These are phyloP conservation scores for Eurotiales sp. DNA, from an alignment of 2,329 filamentous ascomycete species.

Conservation along the genomic window DNA sequence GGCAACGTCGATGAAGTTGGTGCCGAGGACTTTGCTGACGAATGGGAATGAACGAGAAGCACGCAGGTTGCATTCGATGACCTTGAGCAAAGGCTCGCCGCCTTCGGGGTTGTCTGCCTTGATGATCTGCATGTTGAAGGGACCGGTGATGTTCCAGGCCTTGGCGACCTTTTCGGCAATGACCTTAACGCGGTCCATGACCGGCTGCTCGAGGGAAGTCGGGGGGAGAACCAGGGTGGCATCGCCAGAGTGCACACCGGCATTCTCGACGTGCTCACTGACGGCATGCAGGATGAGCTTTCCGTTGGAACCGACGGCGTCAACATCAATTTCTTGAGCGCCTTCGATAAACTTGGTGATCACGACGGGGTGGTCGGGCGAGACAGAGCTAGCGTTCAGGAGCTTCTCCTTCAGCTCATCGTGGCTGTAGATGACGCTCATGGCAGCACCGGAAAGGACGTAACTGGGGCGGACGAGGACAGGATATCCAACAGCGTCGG, in stretches of 20 bases:
- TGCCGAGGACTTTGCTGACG: conserved; percentile 92
- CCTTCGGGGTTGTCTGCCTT: conserved; percentile 76
- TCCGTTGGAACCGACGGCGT: conserved; percentile 83
- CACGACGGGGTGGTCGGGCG: conserved; percentile 94
- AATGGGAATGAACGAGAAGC: conserved; percentile 98
- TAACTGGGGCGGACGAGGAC: conserved; percentile 94
- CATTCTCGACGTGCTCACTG: conserved; percentile 93
- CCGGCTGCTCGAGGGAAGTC: conserved; percentile 68
- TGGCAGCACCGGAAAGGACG: conserved; percentile 93
- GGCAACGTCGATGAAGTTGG: conserved; percentile 94
- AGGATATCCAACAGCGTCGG: conserved; percentile 80
- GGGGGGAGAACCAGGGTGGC: conserved; percentile 92
- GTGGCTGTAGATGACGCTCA: conserved; percentile 90
- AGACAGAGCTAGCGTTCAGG: conserved; percentile 81
- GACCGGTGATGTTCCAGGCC: conserved; percentile 94
- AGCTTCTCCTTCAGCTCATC: conserved; percentile 94
- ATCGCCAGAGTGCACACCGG: conserved; percentile 96
- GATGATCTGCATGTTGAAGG: conserved; percentile 99
- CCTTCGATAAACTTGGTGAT: conserved; percentile 99
- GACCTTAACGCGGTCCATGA: conserved; percentile 85
- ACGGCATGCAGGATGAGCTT: conserved; percentile 87
- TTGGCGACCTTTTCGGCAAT: conserved; percentile 95
- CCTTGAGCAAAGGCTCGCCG: conserved; percentile 75
- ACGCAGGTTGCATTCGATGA: conserved; percentile 97
- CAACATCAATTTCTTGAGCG: conserved; percentile 92